Conservation (phyloP, 1,284 basidiomycete species). For the Ceratobasidium sp. region DNA sequence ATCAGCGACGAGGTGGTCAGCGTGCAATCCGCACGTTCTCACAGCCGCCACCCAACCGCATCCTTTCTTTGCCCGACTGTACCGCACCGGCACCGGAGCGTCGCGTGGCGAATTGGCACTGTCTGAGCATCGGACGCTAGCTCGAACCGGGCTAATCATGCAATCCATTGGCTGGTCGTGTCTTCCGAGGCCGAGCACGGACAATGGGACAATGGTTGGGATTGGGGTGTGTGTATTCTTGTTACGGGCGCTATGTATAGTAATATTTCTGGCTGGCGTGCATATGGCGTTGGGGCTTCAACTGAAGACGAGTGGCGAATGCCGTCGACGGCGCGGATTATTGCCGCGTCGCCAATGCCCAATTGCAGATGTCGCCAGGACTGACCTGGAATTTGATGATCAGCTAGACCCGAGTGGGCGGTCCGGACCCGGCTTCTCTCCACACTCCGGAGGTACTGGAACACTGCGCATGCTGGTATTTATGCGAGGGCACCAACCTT, state of each 20-base stretch:
- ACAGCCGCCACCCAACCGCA: slow-evolving; percentile 22
- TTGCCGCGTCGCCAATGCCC: too few relatives aligned
- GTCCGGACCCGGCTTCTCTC: slow-evolving; percentile 2
- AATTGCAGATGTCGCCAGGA: too few relatives aligned
- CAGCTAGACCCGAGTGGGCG: background rate
- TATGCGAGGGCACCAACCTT: too few relatives aligned
- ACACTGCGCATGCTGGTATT: too few relatives aligned
- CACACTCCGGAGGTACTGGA: slow-evolving; percentile 9
- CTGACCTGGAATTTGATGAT: background rate
- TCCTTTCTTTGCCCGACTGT: slow-evolving; percentile 7
- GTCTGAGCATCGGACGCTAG: background rate
- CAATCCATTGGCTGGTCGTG: background rate
- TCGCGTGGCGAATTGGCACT: slow-evolving; percentile 23
- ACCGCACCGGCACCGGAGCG: slow-evolving; percentile 29
- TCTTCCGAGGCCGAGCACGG: slow-evolving; percentile 5
- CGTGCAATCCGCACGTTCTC: background rate
- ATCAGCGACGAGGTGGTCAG: too few relatives aligned
- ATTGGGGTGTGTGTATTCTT: background rate
- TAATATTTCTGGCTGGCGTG: too few relatives aligned
- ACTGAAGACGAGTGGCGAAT: too few relatives aligned
- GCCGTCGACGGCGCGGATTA: too few relatives aligned
- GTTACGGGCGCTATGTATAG: slow-evolving; percentile 11
- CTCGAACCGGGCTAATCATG: slow-evolving; percentile 3
- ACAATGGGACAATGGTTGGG: slow-evolving; percentile 14
- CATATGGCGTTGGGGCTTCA: too few relatives aligned